Conservation (phyloP, 2,329 filamentous ascomycete species). For the Pseudogymnoascus sp. region DNA sequence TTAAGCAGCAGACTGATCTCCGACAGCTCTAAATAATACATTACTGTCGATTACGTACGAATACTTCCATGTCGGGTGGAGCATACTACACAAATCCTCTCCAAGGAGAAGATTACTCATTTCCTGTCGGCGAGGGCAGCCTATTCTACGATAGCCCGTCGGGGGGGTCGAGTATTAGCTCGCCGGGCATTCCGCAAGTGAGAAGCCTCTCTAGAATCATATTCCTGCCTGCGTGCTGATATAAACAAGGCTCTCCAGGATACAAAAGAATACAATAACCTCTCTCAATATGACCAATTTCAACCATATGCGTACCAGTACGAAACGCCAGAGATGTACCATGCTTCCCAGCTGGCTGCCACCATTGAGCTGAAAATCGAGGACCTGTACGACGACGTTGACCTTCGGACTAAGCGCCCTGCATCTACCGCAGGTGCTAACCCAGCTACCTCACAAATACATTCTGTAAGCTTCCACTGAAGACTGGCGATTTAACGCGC, state of each 20-base stretch:
- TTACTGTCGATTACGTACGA: neutral
- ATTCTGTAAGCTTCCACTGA: conserved; percentile 24
- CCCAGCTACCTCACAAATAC: conserved; percentile 27
- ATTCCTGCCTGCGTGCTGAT: neutral
- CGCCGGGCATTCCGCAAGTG: neutral
- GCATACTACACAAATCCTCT: neutral
- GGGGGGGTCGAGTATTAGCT: neutral
- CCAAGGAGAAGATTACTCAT: neutral
- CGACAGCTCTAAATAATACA: neutral
- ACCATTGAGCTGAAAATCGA: conserved; percentile 29
- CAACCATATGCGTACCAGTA: conserved; percentile 17
- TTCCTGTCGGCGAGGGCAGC: neutral
- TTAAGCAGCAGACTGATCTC: neutral
- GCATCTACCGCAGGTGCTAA: conserved; percentile 21
- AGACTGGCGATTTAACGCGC: conserved; percentile 2
- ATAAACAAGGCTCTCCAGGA: neutral
- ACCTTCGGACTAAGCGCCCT: conserved; percentile 26
- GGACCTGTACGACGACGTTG: conserved; percentile 29
- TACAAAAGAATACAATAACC: neutral
- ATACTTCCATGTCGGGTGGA: conserved; percentile 4
- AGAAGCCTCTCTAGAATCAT: neutral
- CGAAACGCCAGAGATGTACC: conserved; percentile 23
- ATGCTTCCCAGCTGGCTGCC: conserved; percentile 10
- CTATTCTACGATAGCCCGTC: neutral
- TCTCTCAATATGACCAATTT: neutral